Base-by-base conservation (phyloP, 495 filamentous ascomycete species). In the Aspergillus baeticus region DNA sequence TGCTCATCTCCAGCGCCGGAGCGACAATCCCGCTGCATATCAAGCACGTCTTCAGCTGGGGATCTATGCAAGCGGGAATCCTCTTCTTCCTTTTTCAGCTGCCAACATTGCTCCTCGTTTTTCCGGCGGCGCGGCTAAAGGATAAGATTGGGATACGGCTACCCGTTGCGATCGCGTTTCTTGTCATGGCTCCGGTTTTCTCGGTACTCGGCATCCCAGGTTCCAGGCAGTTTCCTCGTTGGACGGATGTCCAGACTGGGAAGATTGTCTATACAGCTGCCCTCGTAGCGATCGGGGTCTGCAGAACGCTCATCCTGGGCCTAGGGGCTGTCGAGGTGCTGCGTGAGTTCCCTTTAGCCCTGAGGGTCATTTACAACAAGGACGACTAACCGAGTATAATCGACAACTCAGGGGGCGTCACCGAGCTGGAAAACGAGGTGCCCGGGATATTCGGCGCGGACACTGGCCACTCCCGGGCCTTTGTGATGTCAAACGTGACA, bases 381-480 rank as follows among this genome's bases (percentile, higher is more conserved):
- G n/a, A n/a, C 5, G 6, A 23, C 42, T 29, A 26, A 45, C 20
- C 21, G 5, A n/a, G 20, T 13, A 33, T 23, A 3, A 8, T 29
- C 8, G 26, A 29, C 26, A 29, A 29, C 15, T 2, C 45, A 48
- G 45, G 45, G 34, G 45, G 45, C 7, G 45, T 29, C 5, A 35
- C 15, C 15, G 29, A 48, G n/a, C 26, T 48, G 6, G 45, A 26
- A 23, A 5, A 4, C 6, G 31, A 54, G n/a, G 11, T 64, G 8
- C 70, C 67, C 3, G 69, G 66, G 0, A 61, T 70, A 33, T 72
- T 72, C 18, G 69, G 72, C 4, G 54, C 57, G 2, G 57, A 65
- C 15, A 69, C 69, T 7, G 69, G 69, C 2, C 70, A 70, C 35
- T 73, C 72, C 5, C 67, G 69, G 26, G 73, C 67, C 15, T 62